Evolutionary conservation across 768 basidiomycete genomes (phyloP), one percentile per base, ranked within the genome.

Genomic region (Leccinum subgranulosum): DNA sequence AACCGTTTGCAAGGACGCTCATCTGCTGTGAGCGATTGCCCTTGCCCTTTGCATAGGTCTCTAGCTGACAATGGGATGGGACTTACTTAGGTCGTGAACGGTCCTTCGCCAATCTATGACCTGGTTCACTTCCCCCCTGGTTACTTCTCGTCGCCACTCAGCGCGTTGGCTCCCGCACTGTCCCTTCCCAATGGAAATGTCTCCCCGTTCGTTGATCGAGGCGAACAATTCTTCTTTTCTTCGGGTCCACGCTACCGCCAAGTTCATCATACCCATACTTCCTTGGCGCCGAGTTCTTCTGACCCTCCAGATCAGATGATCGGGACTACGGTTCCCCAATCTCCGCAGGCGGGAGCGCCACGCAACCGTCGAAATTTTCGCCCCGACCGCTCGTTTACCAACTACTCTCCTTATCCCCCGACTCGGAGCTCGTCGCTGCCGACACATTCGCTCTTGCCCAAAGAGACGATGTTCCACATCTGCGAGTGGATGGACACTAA

Each of bases 401-500:
- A 9, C 15, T 36, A 36, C 21, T 29, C 43, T 15, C 39, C 47
- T 12, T n/a, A 23, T 21, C 34, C 0, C 2, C 14, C 46, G 1
- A 34, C 2, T 14, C 57, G 54, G 17, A 25, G 58, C 12, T 34
- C 25, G 3, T 61, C 64, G 4, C 8, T 51, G 3, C 61, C 56
- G 1, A 23, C 49, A 1, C 27, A 50, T 9, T 1, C 34, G 0
- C 3, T 8, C 25, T n/a, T 17, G 1, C 36, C 31, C 7, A 17
- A 9, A 12, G 19, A 49, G 6, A 12, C 3, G 14, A 10, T 3
- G 34, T 2, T 23, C 0, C 53, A 51, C 19, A 10, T 1, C 1
- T 69, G 68, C 19, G 4, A 28, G 2, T 70, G 66, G 66, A 1
- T 33, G 0, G 3, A 0, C 1, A 49, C 45, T 0, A 45, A 64